Base-by-base conservation (phyloP, 805 yeast genomes). In the Yarrowia sp. region DNA sequence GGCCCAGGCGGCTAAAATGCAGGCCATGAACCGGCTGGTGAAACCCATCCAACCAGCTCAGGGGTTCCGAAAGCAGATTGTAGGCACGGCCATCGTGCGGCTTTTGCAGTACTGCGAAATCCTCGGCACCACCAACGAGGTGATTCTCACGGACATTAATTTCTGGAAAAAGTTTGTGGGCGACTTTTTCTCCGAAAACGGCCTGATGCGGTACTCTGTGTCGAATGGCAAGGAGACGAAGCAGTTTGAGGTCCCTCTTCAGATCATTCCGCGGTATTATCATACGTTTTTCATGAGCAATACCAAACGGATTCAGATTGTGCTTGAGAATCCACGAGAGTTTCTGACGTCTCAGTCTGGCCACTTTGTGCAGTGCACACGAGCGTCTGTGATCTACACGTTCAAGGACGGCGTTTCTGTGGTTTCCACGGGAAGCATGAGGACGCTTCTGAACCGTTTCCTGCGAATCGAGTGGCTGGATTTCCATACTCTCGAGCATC, bases 401-500 rank as follows among this genome's bases (percentile, higher is more conserved):
- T 90, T 86, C 74, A 77, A 79, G 1, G 97, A 91, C 77, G 96
- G 95, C 0, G 87, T 93, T 2, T 83, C 83, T 72, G 86, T 90
- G 9, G 83, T 85, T 10, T 84, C 88, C 59, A 81, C 82, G 69
- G 91, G 94, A 0, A 85, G 85, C 19, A 77, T 88, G 50, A 86
- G 86, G 71, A 85, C 90, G 10, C 80, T 86, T 8, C 84, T 91
- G 78, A 88, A 86, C 74, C 80, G 88, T 41, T 84, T 83, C 66
- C 79, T 90, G 70, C 83, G 85, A 71, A 84, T 92, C 38, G 96
- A 91, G 72, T 89, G 90, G 86, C 76, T 89, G 52, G 96, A 90
- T 73, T 79, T 89, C 71, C 84, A 83, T 35, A 77, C 84, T 5
- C 82, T 81, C 68, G 80, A 82, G 72, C 78, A 82, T 76, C 74